These are phyloP conservation scores for Stephanodiscus triporus DNA, from an alignment of 108 stramenopile species.

Conservation along the genomic window DNA sequence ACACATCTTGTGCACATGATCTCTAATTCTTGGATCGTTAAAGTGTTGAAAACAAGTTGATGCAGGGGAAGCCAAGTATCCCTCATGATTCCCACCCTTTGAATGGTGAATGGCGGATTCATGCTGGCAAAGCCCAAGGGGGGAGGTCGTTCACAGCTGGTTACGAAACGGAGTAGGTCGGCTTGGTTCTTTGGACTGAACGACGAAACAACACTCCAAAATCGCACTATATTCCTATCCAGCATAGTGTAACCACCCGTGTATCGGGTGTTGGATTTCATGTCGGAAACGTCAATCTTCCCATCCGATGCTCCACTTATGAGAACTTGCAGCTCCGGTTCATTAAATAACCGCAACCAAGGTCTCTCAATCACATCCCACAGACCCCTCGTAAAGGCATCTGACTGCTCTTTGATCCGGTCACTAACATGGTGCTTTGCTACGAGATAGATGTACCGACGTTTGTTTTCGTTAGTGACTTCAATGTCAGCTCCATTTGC, in stretches of 20 bases:
- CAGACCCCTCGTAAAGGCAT: slow-evolving; percentile 94
- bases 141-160: slow-evolving; percentile 96
- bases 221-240: slow-evolving; percentile 82
- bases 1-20: too few relatives aligned
- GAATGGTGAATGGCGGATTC: slow-evolving; percentile 97
- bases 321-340: slow-evolving; percentile 95
- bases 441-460: slow-evolving; percentile 81
- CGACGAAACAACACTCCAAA: slow-evolving; percentile 89
- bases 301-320: slow-evolving; percentile 89
- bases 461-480: slow-evolving; percentile 84
- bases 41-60: slow-evolving; percentile 98
- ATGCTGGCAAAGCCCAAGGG: slow-evolving; percentile 95
- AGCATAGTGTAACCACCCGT: slow-evolving; percentile 88
- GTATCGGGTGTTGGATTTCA: slow-evolving; percentile 88
- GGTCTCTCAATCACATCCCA: slow-evolving; percentile 91
- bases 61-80: slow-evolving; percentile 93
- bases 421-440: slow-evolving; percentile 96
- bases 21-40: too few relatives aligned
- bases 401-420: slow-evolving; percentile 85
- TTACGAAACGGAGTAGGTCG: slow-evolving; percentile 94
- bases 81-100: slow-evolving; percentile 84
- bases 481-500: slow-evolving; percentile 86
- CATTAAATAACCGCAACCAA: slow-evolving; percentile 93
- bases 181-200: slow-evolving; percentile 84
- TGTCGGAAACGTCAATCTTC: slow-evolving; percentile 90